phyloP scores from a whole-genome alignment of 2,329 filamentous ascomycete genomes.

The Orbilia oligospora region DNA sequence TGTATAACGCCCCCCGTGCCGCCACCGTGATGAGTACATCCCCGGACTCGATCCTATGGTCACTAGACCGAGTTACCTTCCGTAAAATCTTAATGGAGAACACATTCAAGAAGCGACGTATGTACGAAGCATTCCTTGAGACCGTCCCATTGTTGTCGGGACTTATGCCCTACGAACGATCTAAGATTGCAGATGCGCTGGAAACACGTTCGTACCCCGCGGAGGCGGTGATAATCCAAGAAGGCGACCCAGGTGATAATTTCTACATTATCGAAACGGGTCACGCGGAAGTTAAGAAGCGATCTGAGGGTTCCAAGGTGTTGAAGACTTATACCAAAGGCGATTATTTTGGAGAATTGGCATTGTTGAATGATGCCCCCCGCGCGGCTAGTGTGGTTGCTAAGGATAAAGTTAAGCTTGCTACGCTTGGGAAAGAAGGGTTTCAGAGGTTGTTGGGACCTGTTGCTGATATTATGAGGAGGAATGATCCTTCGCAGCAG shows the following conservation, averaged over 20 bases:
- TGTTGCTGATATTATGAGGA: conserved; percentile 93
- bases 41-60: conserved; percentile 86
- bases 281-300: conserved; percentile 87
- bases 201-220: conserved; percentile 88
- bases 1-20: conserved; percentile 98
- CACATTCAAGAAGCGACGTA: conserved; percentile 92
- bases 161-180: conserved; percentile 91
- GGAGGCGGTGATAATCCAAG: conserved; percentile 86
- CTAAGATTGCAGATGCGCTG: conserved; percentile 96
- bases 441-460: conserved; percentile 94
- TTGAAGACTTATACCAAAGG: conserved; percentile 85
- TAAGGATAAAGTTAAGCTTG: conserved; percentile 90
- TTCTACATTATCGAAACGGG: conserved; percentile 93
- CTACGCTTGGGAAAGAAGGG: conserved; percentile 89
- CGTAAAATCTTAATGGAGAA: conserved; percentile 98
- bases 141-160: conserved; percentile 88
- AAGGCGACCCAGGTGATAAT: conserved; percentile 90
- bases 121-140: conserved; percentile 97
- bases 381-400: conserved; percentile 90
- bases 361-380: conserved; percentile 91
- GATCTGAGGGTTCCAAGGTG: conserved; percentile 78
- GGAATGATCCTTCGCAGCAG: conserved; percentile 73
- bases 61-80: conserved; percentile 94
- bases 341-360: conserved; percentile 97
- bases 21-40: conserved; percentile 92